Percentiles rank a stretch among this genome's conserved stretches.
These are phyloP conservation scores for Hortaea werneckii DNA, from an alignment of 2,329 filamentous ascomycete genomes.

Conservation along the genomic window DNA sequence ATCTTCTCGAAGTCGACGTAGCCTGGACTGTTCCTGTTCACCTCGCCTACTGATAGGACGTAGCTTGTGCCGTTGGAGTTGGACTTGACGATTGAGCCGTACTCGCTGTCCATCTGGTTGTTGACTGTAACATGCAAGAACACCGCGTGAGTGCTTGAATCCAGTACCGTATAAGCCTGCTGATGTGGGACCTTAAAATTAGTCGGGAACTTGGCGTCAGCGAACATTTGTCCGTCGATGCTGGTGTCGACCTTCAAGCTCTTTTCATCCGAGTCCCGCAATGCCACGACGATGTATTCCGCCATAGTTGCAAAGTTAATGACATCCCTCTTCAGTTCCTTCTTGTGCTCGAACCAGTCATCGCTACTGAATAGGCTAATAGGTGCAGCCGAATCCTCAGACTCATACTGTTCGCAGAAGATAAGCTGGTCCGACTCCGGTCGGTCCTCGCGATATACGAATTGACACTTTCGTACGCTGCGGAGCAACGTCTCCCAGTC, in stretches of 20 bases:
- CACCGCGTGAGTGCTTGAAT: constrained; percentile 87
- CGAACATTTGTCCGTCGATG: constrained; percentile 73
- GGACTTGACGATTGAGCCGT: constrained; percentile 88
- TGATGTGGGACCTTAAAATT: constrained; percentile 73
- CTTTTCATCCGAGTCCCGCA: constrained; percentile 53
- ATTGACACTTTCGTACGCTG: constrained; percentile 74
- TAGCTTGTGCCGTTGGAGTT: constrained; percentile 98
- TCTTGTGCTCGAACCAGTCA: constrained; percentile 63
- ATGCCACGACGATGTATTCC: constrained; percentile 88
- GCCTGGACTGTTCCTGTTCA: constrained; percentile 67
- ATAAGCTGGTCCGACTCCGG: constrained; percentile 53
- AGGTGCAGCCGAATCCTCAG: constrained; percentile 52
- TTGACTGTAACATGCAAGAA: constrained; percentile 88
- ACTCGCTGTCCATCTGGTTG: constrained; percentile 52
- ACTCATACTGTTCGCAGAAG: constrained; percentile 53
- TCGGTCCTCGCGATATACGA: constrained; percentile 57
- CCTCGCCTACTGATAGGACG: constrained; percentile 66
- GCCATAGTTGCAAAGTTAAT: constrained; percentile 88
- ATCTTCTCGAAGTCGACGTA: constrained; percentile 97
- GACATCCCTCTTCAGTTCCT: constrained; percentile 57
- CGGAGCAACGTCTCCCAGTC: constrained; percentile 66
- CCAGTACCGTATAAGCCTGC: constrained; percentile 81
- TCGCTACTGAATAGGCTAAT: constrained; percentile 66
- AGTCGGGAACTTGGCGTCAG: constrained; percentile 72
- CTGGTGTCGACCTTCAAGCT: constrained; percentile 71